Conservation (phyloP, 805 yeast genomes). For the Osmozyma mogii region DNA sequence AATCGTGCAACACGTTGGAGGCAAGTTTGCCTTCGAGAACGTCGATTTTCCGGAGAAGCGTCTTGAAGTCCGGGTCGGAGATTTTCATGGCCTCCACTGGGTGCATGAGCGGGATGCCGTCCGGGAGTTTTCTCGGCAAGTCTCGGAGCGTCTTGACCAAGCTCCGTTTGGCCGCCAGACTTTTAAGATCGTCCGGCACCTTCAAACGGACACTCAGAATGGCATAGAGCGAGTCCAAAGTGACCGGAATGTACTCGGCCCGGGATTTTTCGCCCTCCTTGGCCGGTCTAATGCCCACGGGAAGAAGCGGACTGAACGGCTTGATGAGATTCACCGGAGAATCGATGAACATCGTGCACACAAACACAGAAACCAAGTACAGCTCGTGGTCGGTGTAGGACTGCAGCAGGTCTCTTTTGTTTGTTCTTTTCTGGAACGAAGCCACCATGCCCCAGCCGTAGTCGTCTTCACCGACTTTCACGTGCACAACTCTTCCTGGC, state of each 20-base stretch:
- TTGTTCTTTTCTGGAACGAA: conserved; percentile 61
- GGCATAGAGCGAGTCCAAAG: conserved; percentile 64
- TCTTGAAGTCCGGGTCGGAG: conserved; percentile 68
- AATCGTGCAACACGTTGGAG: conserved; percentile 59
- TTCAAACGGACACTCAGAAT: conserved; percentile 76
- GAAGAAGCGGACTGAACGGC: conserved; percentile 68
- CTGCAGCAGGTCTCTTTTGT: conserved; percentile 50
- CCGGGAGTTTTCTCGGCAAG: conserved; percentile 76
- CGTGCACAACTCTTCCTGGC: conserved; percentile 76
- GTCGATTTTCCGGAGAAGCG: conserved; percentile 67
- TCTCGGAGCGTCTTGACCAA: conserved; percentile 69
- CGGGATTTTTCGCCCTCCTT: conserved; percentile 60
- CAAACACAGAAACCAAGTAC: conserved; percentile 78
- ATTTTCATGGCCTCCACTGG: conserved; percentile 92
- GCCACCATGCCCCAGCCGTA: conserved; percentile 98
- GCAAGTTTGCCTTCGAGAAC: conserved; percentile 70
- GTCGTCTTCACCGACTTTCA: conserved; percentile 52
- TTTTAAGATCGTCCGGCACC: conserved; percentile 68
- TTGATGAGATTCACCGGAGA: conserved; percentile 79
- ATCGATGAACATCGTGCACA: conserved; percentile 68
- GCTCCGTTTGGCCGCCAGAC: conserved; percentile 48
- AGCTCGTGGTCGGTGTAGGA: conserved; percentile 79
- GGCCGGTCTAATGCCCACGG: conserved; percentile 87
- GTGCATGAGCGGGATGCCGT: conserved; percentile 85
- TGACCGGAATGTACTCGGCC: conserved; percentile 77